Base-by-base conservation (phyloP, 495 filamentous ascomycete species). In the Penicillium daleae region DNA sequence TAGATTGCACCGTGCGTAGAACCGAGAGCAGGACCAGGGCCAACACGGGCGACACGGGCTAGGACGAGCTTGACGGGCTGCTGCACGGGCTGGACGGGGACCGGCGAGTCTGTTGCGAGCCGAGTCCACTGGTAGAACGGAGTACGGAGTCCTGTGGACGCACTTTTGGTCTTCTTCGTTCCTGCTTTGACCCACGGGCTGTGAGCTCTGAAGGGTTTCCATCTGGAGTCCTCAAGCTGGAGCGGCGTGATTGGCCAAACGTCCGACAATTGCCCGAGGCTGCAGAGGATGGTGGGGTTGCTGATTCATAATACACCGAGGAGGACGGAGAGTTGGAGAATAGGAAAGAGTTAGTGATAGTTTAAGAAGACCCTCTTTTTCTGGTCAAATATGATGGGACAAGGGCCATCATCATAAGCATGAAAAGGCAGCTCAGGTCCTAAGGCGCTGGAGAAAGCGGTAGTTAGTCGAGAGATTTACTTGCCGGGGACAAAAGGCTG, bases 241-340 rank as follows among this genome's bases (percentile, higher is more conserved):
- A 29, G 6, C 13, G 31, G 32, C 10, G 42, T 21, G 44, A 39
- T 51, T 39, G 33, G 48, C 29, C 8, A n/a, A 13, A 50, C 13
- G 19, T 26, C 57, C 57, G 57, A 49, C 46, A 50, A 59, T 26
- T 59, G 42, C 21, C 54, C 54, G 54, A 42, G 33, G 27, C 33
- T 42, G 37, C 37, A 52, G 15, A 15, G 32, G 49, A 32, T 21
- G 40, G 56, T 52, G 49, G 49, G 29, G 49, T 52, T 52, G 49
- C 49, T 52, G 27, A 52, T 17, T 52, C 49, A 52, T 52, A 29
- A 24, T 52, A 15, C 26, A 29, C 49, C 49, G 49, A 52, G 26
- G 26, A 52, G 49, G 19, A 24, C 29, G 4, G 29, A 31, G 29
- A 31, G 29, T 31, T 31, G 29, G 19, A 12, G 2, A n/a, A 22